Evolutionary conservation across 2,329 filamentous ascomycete species (phyloP), one percentile per base, ranked within the genome.

Genomic region (Chrysoporthe puriensis): DNA sequence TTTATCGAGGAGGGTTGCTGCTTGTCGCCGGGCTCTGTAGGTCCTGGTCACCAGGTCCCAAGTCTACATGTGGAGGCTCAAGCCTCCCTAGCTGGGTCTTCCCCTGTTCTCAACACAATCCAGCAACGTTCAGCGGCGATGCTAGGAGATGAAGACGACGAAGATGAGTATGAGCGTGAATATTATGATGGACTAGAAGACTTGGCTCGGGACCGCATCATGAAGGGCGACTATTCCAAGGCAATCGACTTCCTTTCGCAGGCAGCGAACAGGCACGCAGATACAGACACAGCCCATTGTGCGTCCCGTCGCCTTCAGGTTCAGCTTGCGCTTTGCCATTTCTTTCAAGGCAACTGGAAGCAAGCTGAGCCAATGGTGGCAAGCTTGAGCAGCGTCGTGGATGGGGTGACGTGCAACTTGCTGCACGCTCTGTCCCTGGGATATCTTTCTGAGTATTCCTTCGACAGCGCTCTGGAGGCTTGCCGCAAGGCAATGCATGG

Each of bases 341-440:
- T 76, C 26, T 66, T 73, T 14, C 71, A 72, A 54, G 70, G 69
- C 4, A 64, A 69, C 18, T 73, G 73, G 73, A 64, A 68, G 16
- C 56, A 67, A 13, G 73, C 74, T 0, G 72, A 72, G 65, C 64
- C 68, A 5, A 66, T 74, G 4, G 70, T 73, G 2, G 62, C 34
- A 13, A 50, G 50, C 1, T 64, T 74, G 13, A 67, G 72, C 3
- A 61, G 62, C 4, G 64, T 71, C 32, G 21, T 59, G 14, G 70
- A 72, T 40, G 26, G 60, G 2, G 70, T 71, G 16, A 65, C 72
- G 6, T 74, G 72, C 67, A 73, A 72, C 43, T 56, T 75, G 26
- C 65, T 75, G 21, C 73, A 75, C 40, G 70, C 71, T 5, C 42
- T 75, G 40, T 69, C 73, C 1, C 62, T 74, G 11, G 73, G 66